Percentiles rank a stretch among this genome's conserved stretches.
Conservation (phyloP, 768 basidiomycete genomes). For the Psilocybe subaeruginosa region DNA sequence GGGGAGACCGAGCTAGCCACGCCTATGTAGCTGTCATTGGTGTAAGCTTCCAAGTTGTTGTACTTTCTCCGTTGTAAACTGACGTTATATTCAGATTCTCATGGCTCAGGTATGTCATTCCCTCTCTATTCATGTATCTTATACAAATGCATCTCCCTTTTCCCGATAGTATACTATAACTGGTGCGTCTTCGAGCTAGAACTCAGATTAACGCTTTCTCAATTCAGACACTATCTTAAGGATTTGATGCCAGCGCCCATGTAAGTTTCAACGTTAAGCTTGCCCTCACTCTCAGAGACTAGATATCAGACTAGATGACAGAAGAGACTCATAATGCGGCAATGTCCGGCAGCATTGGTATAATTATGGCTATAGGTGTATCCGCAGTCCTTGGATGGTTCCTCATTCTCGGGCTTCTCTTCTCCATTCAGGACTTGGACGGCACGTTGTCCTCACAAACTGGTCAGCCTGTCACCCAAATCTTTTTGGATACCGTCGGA, state of each 20-base stretch:
- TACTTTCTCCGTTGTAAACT: neutral
- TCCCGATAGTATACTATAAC: conserved; percentile 60
- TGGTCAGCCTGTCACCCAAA: conserved; percentile 77
- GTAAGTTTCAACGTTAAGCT: conserved; percentile 33
- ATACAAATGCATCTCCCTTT: neutral
- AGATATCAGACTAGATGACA: conserved; percentile 53
- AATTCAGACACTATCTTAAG: conserved; percentile 29
- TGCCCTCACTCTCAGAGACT: neutral
- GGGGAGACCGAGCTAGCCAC: conserved; percentile 68
- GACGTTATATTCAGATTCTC: conserved; percentile 41
- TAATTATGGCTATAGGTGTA: conserved; percentile 72
- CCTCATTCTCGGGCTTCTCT: conserved; percentile 70
- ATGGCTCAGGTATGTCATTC: conserved; percentile 57
- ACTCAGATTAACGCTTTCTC: neutral
- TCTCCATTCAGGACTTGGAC: conserved; percentile 75
- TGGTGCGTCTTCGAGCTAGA: conserved; percentile 35
- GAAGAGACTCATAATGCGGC: conserved; percentile 77
- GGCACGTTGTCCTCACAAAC: conserved; percentile 52
- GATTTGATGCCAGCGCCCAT: conserved; percentile 77
- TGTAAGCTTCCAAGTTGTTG: conserved; percentile 27
- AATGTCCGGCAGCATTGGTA: conserved; percentile 69
- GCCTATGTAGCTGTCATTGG: conserved; percentile 76
- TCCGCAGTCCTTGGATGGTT: conserved; percentile 79
- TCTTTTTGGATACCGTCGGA: conserved; percentile 78
- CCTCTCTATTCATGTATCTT: neutral